These are phyloP conservation scores for Apophysomyces elegans DNA, from an alignment of 371 early-diverging fungal genomes.

Conservation along the genomic window DNA sequence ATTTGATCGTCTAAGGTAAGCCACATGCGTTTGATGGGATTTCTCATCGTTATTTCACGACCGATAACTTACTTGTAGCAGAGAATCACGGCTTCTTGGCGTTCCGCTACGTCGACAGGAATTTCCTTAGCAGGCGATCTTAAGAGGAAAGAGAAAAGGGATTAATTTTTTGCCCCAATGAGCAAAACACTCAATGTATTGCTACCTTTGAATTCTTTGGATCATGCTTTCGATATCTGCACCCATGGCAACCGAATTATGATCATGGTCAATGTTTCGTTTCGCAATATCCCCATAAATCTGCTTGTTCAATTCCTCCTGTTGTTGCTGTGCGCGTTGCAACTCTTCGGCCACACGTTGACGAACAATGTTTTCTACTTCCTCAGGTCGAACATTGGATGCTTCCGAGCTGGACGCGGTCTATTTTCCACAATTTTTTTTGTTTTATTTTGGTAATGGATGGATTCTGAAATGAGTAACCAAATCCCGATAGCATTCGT, in stretches of 20 bases:
- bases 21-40: no score
- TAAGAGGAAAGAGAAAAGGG: not conserved
- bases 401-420: conserved; percentile 4
- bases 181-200: not conserved
- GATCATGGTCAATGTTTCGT: conserved; percentile 47
- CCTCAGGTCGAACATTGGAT: conserved; percentile 30
- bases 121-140: conserved; percentile 47
- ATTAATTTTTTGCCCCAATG: not conserved
- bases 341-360: conserved; percentile 51
- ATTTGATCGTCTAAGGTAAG: not conserved
- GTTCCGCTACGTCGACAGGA: conserved; percentile 43
- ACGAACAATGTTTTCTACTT: conserved; percentile 48
- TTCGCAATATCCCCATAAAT: conserved; percentile 43
- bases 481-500: no score
- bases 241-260: conserved; percentile 48
- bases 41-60: not conserved
- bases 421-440: not conserved
- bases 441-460: no score
- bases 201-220: conserved; percentile 50
- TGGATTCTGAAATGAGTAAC: not conserved
- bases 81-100: conserved; percentile 49
- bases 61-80: conserved; percentile 49
- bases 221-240: conserved; percentile 54
- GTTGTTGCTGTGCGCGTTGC: conserved; percentile 32
- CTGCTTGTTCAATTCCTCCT: conserved; percentile 34